Evolutionary conservation across 306 rosid species (phyloP).

Genomic region (Acmispon strigosus): DNA sequence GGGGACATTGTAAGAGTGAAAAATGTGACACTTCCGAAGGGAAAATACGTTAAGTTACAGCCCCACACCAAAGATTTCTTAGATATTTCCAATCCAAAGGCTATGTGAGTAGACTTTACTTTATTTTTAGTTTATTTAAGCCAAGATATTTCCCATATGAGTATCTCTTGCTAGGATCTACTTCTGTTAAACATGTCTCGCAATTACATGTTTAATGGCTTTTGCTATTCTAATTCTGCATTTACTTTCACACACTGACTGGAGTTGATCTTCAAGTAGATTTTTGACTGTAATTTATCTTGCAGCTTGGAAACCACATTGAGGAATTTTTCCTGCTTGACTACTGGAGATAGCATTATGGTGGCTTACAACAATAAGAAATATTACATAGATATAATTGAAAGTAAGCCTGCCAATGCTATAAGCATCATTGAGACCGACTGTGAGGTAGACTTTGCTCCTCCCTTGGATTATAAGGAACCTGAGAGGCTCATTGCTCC

Average conservation of each 20-base stretch:
- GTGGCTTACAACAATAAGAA: constrained; percentile 95
- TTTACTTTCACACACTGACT: background rate
- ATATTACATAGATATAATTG: constrained; percentile 88
- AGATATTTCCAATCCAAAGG: constrained; percentile 98
- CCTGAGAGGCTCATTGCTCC: constrained; percentile 64
- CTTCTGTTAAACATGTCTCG: background rate
- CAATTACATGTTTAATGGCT: background rate
- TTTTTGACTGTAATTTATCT: constrained; percentile 5
- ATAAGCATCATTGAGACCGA: constrained; percentile 96
- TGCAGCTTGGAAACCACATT: constrained; percentile 89
- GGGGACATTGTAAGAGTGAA: constrained; percentile 80
- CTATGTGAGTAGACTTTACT: constrained; percentile 71
- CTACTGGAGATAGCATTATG: constrained; percentile 96
- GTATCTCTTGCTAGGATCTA: constrained; percentile 10
- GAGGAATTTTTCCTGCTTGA: constrained; percentile 91
- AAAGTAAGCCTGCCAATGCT: constrained; percentile 80
- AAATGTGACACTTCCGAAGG: constrained; percentile 93
- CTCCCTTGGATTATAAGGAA: constrained; percentile 97
- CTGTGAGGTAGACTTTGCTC: constrained; percentile 99
- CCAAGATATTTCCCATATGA: background rate
- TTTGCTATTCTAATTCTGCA: background rate
- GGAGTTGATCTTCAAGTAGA: background rate
- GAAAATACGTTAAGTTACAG: constrained; percentile 93
- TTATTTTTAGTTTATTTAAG: background rate
- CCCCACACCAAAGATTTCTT: constrained; percentile 94